These are phyloP conservation scores for Styphnolobium japonicum DNA, from an alignment of 306 rosid species.

Conservation along the genomic window DNA sequence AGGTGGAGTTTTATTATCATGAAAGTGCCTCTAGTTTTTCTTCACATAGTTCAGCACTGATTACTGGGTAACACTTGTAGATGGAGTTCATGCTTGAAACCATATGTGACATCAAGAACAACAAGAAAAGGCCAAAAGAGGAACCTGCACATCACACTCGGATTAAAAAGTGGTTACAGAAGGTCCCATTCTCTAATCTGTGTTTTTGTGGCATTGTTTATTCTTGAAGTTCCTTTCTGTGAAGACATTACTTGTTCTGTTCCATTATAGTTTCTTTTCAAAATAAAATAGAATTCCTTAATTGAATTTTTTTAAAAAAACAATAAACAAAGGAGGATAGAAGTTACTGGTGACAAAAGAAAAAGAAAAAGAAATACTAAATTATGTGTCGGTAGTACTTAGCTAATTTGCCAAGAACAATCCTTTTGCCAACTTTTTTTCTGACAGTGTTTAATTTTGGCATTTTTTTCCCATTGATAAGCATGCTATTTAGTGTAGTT, in stretches of 20 bases:
- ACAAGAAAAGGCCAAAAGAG: conserved; percentile 78
- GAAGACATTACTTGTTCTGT: background rate
- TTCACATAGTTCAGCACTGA: conserved; percentile 13
- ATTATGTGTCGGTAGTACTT: background rate
- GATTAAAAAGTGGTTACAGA: conserved; percentile 88
- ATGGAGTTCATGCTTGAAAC: conserved; percentile 99
- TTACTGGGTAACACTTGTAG: conserved; percentile 48
- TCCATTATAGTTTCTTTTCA: background rate
- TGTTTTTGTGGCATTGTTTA: conserved; percentile 15
- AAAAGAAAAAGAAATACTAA: background rate
- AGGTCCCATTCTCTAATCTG: conserved; percentile 47
- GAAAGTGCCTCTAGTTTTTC: background rate
- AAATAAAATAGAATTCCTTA: background rate
- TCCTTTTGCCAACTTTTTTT: background rate
- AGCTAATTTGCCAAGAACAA: background rate
- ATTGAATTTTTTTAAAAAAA: background rate
- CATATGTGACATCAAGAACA: conserved; percentile 92
- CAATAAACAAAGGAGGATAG: background rate
- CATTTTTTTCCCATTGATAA: background rate
- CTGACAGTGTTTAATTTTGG: background rate
- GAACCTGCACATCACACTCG: conserved; percentile 69
- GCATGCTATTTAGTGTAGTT: background rate
- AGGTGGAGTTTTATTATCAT: background rate
- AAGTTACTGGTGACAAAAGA: background rate
- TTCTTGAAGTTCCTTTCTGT: background rate